A percentile compares a stretch with the other conserved stretches of the same genome.
Evolutionary conservation across 495 filamentous ascomycete genomes (phyloP).

Genomic region (Lophiostoma macrostomum): DNA sequence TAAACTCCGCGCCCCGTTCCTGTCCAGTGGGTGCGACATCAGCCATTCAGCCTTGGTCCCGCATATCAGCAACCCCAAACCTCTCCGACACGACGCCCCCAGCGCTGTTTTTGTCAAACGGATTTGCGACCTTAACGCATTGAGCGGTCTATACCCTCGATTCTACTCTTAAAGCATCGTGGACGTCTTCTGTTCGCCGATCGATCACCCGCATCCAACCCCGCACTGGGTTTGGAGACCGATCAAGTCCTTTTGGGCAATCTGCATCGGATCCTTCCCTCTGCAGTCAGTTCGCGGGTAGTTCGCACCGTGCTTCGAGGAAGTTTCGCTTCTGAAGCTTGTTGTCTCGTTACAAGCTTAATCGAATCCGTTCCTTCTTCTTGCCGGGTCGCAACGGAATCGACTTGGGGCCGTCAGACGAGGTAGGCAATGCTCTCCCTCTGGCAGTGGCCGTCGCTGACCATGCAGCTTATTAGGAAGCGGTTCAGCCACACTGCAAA

Average conservation of each 20-base stretch:
- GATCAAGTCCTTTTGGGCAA: conserved; percentile 23
- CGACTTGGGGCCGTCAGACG: conserved; percentile 13
- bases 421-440: conserved; percentile 17
- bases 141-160: conserved; percentile 22
- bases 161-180: conserved; percentile 29
- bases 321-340: conserved; percentile 5
- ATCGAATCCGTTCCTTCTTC: conserved; percentile 4
- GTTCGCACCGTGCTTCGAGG: conserved; percentile 5
- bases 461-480: conserved; percentile 31
- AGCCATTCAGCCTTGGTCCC: conserved; percentile 35
- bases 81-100: conserved; percentile 28
- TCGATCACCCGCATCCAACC: conserved; percentile 34
- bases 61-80: conserved; percentile 34
- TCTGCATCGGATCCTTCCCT: conserved; percentile 30
- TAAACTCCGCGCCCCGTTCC: conserved; percentile 35
- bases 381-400: conserved; percentile 7
- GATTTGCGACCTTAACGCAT: conserved; percentile 29
- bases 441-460: conserved; percentile 22
- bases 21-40: conserved; percentile 34
- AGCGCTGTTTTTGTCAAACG: conserved; percentile 26
- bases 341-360: conserved; percentile 12
- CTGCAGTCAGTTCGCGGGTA: conserved; percentile 16
- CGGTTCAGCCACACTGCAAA: conserved; percentile 29
- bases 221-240: conserved; percentile 32
- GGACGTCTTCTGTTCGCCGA: conserved; percentile 5